phyloP scores from a whole-genome alignment of 1,139 yeast species.

The Hansenula sp. region DNA sequence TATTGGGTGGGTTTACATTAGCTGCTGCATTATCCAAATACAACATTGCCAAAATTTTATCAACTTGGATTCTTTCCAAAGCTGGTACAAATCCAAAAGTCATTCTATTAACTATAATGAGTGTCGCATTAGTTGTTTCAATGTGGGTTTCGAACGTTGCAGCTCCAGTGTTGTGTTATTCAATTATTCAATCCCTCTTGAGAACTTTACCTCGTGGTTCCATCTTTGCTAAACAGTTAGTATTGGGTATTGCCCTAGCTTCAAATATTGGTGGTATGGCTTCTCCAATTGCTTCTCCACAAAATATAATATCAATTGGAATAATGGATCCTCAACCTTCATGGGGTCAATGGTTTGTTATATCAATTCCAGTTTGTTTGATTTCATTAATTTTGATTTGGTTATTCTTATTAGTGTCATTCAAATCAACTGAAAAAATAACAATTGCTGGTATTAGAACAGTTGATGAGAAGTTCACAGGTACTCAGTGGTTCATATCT shows the following conservation, averaged over 20 bases:
- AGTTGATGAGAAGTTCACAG: slow-evolving; percentile 62
- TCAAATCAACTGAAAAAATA: slow-evolving; percentile 54
- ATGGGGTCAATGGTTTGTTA: slow-evolving; percentile 93
- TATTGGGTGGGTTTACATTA: slow-evolving; percentile 88
- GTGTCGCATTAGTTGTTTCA: slow-evolving; percentile 76
- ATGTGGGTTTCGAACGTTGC: slow-evolving; percentile 98
- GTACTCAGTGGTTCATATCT: slow-evolving; percentile 69
- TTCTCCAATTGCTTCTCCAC: slow-evolving; percentile 95
- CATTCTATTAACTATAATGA: slow-evolving; percentile 76
- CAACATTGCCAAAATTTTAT: slow-evolving; percentile 79
- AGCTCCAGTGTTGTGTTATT: slow-evolving; percentile 88
- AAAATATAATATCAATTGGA: slow-evolving; percentile 84
- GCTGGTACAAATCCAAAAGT: slow-evolving; percentile 86
- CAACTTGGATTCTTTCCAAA: slow-evolving; percentile 72
- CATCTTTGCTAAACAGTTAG: slow-evolving; percentile 75
- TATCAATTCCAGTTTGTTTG: slow-evolving; percentile 75
- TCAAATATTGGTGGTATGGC: slow-evolving; percentile 96
- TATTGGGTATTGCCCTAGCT: slow-evolving; percentile 87
- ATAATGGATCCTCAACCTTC: slow-evolving; percentile 88
- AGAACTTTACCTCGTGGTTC: slow-evolving; percentile 78
- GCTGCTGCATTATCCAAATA: slow-evolving; percentile 94
- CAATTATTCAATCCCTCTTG: slow-evolving; percentile 84
- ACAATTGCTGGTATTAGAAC: slow-evolving; percentile 49
- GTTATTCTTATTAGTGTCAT: slow-evolving; percentile 64
- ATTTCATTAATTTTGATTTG: slow-evolving; percentile 65